Evolutionary conservation across 2,329 filamentous ascomycete species (phyloP), one percentile per base, ranked within the genome.

Genomic region (Cryphonectria parasitica): DNA sequence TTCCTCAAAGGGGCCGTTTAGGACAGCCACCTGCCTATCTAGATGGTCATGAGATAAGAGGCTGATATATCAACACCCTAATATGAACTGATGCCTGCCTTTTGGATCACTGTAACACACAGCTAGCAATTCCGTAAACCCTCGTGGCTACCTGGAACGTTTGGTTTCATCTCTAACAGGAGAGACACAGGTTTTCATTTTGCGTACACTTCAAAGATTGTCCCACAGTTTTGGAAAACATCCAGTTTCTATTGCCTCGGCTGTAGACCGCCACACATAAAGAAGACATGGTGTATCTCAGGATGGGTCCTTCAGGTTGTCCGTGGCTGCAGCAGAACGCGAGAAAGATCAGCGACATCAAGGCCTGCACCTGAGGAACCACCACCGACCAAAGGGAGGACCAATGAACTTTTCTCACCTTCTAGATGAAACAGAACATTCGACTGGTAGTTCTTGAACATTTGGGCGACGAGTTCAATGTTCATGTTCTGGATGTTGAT

Each of bases 381-480:
- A 49, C 45, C 43, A 49, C 43, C 3, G 34, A 6, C 5, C 43
- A 22, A 19, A 6, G 34, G 34, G 19, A 49, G 43, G 43, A 22
- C 22, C 22, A 39, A 13, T 2, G 8, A 39, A 41, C 31, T 25
- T 0, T 19, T 65, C 39, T 66, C 85, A 97, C 96, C 96, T 90
- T 98, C 96, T 7, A 99, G 87, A 77, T 99, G 96, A 80, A 99
- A 98, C 7, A 98, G 84, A 19, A 98, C 95, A 77, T 98, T 99
- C 15, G 94, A 97, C 80, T 98, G 95, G 80, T 99, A 99, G 82
- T 98, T 99, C 84, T 98, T 98, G 86, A 98, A 99, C 96, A 99
- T 99, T 79, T 98, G 95, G 0, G 95, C 95, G 6, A 98, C 96
- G 2, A 98, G 87, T 83, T 98, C 96, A 49, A 98, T 94, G 78